Evolutionary conservation across 78 protist genomes (phyloP).

Genomic region (Tieghemostelium lacteum): DNA sequence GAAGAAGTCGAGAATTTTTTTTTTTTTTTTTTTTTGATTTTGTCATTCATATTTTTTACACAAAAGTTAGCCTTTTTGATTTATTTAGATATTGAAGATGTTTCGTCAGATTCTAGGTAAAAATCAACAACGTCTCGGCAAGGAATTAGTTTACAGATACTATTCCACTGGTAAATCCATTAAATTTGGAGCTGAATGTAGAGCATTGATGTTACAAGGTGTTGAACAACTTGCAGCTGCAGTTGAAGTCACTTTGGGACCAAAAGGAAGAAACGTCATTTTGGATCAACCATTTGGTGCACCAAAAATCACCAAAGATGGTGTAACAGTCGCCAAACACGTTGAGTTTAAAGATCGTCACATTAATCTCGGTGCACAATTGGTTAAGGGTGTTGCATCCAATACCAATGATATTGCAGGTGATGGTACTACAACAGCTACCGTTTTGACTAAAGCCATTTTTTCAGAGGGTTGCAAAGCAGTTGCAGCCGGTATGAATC

Average conservation of each 20-base stretch:
- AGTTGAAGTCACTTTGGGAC: constrained; percentile 99
- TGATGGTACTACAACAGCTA: constrained; percentile 99
- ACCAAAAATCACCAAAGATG: constrained; percentile 99
- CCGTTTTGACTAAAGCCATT: constrained; percentile 98
- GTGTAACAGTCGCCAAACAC: constrained; percentile 99
- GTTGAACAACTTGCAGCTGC: constrained; percentile 97
- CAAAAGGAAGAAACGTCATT: constrained; percentile 99
- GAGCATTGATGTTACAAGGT: constrained; percentile 93
- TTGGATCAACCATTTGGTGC: constrained; percentile 97
- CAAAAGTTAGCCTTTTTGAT: background rate
- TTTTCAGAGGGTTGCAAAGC: constrained; percentile 96
- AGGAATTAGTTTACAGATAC: background rate
- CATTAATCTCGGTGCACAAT: constrained; percentile 98
- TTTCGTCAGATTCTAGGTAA: background rate
- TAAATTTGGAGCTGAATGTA: constrained; percentile 93
- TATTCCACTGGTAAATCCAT: constrained; percentile 93
- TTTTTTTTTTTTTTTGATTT: constrained; percentile 3
- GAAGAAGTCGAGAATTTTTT: too few relatives aligned
- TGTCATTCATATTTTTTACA: background rate
- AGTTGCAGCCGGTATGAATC: constrained; percentile 99
- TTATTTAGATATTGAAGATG: background rate
- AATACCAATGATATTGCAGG: constrained; percentile 99
- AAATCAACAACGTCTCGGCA: too few relatives aligned
- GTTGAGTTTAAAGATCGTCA: constrained; percentile 94
- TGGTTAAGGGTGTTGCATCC: constrained; percentile 95